Percentiles rank a stretch among this genome's conserved stretches.
Evolutionary conservation across 1,139 yeast genomes (phyloP).

Genomic region (Magnusiomyces tetraspermus): DNA sequence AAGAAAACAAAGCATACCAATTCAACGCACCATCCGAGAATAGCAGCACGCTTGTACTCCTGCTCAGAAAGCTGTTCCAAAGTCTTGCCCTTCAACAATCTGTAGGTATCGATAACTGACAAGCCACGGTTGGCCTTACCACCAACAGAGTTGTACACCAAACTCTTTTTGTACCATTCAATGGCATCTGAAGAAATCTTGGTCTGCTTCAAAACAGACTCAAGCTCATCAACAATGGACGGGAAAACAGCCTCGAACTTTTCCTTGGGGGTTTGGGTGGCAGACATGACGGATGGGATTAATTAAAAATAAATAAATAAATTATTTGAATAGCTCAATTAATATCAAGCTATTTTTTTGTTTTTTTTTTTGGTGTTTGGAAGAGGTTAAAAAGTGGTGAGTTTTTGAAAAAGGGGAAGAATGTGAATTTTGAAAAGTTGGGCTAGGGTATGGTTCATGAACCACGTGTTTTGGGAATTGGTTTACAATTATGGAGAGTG

Average conservation of each 20-base stretch:
- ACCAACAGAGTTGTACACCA: constrained; percentile 87
- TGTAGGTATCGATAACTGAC: constrained; percentile 88
- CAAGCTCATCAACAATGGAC: constrained; percentile 66
- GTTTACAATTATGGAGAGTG: too few relatives aligned
- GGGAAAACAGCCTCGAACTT: constrained; percentile 72
- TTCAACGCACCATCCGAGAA: constrained; percentile 95
- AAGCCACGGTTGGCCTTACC: constrained; percentile 96
- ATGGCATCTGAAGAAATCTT: constrained; percentile 84
- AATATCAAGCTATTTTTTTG: too few relatives aligned
- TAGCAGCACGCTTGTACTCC: constrained; percentile 76
- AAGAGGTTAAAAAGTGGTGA: too few relatives aligned
- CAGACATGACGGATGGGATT: too few relatives aligned
- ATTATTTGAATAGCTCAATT: too few relatives aligned
- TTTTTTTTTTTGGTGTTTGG: too few relatives aligned
- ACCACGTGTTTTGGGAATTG: too few relatives aligned
- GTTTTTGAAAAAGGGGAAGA: too few relatives aligned
- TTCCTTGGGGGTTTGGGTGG: constrained; percentile 34
- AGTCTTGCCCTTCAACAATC: constrained; percentile 57
- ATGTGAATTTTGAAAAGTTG: too few relatives aligned
- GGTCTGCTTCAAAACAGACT: constrained; percentile 51
- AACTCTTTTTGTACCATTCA: constrained; percentile 68
- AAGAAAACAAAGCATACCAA: constrained; percentile 28
- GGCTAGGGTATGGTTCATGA: too few relatives aligned
- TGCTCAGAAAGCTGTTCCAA: constrained; percentile 50
- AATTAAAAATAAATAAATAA: too few relatives aligned